Conservation (phyloP, 1,139 yeast genomes). For the Nakaseomyces glabratus region DNA sequence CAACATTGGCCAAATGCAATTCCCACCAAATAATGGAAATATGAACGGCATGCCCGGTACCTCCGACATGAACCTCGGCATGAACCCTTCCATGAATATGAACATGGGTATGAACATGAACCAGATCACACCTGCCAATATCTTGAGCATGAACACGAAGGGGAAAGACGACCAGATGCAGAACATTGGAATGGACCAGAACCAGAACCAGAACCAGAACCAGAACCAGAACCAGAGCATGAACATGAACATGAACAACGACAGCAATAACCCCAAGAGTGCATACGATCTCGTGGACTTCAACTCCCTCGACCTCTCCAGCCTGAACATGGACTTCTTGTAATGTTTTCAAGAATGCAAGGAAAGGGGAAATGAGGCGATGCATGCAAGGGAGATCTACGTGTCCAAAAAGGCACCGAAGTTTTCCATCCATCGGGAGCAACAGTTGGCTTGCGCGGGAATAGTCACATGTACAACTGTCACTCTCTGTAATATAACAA, state of each 20-base stretch:
- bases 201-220: slow-evolving; percentile 25
- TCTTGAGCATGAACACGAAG: slow-evolving; percentile 24
- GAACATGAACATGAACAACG: slow-evolving; percentile 8
- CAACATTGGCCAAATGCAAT: not conserved
- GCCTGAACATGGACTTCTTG: slow-evolving; percentile 28
- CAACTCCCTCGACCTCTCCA: slow-evolving; percentile 24
- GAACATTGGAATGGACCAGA: slow-evolving; percentile 15
- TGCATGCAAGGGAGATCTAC: too few relatives aligned
- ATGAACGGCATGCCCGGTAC: too few relatives aligned
- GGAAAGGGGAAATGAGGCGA: too few relatives aligned
- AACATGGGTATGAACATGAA: slow-evolving; percentile 13
- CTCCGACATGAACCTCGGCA: too few relatives aligned
- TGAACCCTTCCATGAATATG: slow-evolving; percentile 7
- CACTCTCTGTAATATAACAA: too few relatives aligned
- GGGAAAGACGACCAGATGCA: slow-evolving; percentile 7
- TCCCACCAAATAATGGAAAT: not conserved
- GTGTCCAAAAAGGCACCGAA: too few relatives aligned
- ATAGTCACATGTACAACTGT: too few relatives aligned
- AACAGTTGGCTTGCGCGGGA: too few relatives aligned
- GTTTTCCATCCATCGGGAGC: too few relatives aligned
- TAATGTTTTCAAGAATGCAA: slow-evolving; percentile 7
- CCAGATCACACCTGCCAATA: slow-evolving; percentile 28
- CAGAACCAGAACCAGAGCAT: slow-evolving; percentile 12
- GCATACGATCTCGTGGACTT: slow-evolving; percentile 23
- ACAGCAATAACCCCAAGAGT: slow-evolving; percentile 3